A percentile compares a stretch with the other conserved stretches of the same genome.
Conservation (phyloP, 352 stramenopile species). For the Pythium dissimile region DNA sequence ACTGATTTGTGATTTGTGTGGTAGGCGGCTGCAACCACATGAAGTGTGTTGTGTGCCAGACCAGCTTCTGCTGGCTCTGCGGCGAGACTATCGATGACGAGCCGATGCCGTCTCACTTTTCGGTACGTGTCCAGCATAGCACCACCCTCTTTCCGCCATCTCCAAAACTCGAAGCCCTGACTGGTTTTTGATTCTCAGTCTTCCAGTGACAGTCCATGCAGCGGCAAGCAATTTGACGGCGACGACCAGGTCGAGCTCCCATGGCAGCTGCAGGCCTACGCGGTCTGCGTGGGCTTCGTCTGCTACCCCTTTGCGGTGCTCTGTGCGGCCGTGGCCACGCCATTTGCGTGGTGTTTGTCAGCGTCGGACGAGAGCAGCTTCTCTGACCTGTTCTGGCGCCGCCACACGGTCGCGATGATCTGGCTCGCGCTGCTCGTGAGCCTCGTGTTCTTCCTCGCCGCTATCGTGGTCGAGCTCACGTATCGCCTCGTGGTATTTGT, state of each 20-base stretch:
- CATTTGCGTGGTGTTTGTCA: constrained; percentile 4
- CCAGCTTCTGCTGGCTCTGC: constrained; percentile 19
- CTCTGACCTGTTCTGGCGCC: constrained; percentile 2
- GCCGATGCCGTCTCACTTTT: constrained; percentile 8
- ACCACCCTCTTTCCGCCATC: not conserved
- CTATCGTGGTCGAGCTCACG: constrained; percentile 8
- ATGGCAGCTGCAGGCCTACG: not conserved
- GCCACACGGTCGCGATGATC: constrained; percentile 8
- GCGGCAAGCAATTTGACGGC: constrained; percentile 16
- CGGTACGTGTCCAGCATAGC: not conserved
- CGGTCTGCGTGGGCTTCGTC: not conserved
- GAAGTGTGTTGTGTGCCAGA: constrained; percentile 14
- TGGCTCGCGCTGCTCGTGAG: constrained; percentile 8
- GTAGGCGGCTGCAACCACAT: constrained; percentile 22
- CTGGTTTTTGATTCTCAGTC: not conserved
- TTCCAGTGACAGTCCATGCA: constrained; percentile 2
- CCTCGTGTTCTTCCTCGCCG: constrained; percentile 1
- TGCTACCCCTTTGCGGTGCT: constrained; percentile 9
- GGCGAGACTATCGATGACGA: constrained; percentile 5
- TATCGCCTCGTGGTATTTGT: constrained; percentile 4
- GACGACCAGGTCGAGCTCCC: constrained; percentile 3
- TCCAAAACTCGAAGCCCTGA: too few relatives aligned
- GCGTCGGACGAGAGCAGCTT: not conserved
- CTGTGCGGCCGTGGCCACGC: not conserved
- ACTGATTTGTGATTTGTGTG: too few relatives aligned